These are phyloP conservation scores for Lachancea mirantina DNA, from an alignment of 805 yeast genomes.

Conservation along the genomic window DNA sequence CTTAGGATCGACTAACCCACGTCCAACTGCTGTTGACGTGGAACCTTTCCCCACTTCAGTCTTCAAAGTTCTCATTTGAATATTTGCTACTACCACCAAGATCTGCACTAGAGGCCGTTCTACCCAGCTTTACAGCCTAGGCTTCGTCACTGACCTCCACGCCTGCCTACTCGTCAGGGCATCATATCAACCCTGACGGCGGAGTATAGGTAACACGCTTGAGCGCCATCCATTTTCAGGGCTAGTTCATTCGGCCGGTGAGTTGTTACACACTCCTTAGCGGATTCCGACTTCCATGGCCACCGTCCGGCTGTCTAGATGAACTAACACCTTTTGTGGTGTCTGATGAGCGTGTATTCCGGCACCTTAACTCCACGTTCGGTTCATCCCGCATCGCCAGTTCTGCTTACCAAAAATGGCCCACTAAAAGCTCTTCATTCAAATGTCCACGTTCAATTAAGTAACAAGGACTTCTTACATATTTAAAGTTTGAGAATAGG, in stretches of 20 bases:
- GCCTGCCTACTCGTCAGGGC: constrained; percentile 39
- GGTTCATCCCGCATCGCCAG: constrained; percentile 43
- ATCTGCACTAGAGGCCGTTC: constrained; percentile 38
- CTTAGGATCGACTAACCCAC: constrained; percentile 40
- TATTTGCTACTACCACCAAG: constrained; percentile 39
- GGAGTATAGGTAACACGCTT: constrained; percentile 38
- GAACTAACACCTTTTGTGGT: constrained; percentile 41
- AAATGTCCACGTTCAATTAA: constrained; percentile 36
- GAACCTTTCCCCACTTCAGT: constrained; percentile 39
- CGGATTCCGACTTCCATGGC: constrained; percentile 48
- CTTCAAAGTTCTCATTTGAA: constrained; percentile 38
- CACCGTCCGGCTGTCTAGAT: constrained; percentile 46
- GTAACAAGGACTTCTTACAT: constrained; percentile 38
- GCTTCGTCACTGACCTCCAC: constrained; percentile 38
- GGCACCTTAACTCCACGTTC: constrained; percentile 37
- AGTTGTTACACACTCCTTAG: constrained; percentile 47
- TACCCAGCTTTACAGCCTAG: constrained; percentile 36
- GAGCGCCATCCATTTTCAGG: constrained; percentile 38
- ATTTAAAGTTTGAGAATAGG: constrained; percentile 39
- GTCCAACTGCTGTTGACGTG: constrained; percentile 38
- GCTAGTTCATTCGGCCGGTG: constrained; percentile 46
- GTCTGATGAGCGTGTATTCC: constrained; percentile 39
- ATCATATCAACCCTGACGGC: constrained; percentile 34
- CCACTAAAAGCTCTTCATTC: constrained; percentile 40
- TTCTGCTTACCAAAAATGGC: constrained; percentile 42